Base-by-base conservation (phyloP, 495 filamentous ascomycete species). In the Usnea hakonensis region DNA sequence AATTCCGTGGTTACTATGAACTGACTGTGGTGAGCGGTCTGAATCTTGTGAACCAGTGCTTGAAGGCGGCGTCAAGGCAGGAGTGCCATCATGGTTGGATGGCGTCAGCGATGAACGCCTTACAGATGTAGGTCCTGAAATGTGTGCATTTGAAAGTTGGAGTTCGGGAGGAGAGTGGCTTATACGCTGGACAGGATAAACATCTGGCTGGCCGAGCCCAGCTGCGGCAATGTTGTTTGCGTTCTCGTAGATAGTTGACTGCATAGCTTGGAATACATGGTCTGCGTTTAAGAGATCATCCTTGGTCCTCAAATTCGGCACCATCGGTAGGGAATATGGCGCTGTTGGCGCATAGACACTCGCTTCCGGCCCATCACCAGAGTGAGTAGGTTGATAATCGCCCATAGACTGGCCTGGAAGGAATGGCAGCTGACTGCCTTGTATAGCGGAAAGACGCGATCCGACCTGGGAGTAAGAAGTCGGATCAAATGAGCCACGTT, bases 201-300 rank as follows among this genome's bases (percentile, higher is more conserved):
- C 77, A 50, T 82, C 87, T 28, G 87, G 83, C 64, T 89, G 86
- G 43, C 85, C 83, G 55, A 90, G 79, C 56, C 88, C 89, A 37
- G 87, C 86, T 1, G 88, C 87, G 17, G 89, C 86, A 4, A 88
- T 81, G 17, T 88, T 83, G 68, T 89, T 88, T 28, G 91, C 85
- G 68, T 84, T 93, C 73, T 97, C 93, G 71, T 97, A 97, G 33
- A 97, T 88, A 10, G 93, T 96, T 64, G 85, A 81, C 69, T 96
- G 91, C 80, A 97, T 91, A 74, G 96, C 90, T 73, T 96, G 90
- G 41, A 99, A 80, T 76, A 96, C 87, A 63, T 91, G 86, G 74
- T 97, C 93, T 70, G 96, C 89, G 71, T 92, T 87, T 70, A 91
- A 79, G 30, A 99, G 78, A 66, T 99, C 93, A 66, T 83, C 90